These are phyloP conservation scores for Phyllosticta ampelicida DNA, from an alignment of 2,329 filamentous ascomycete species.

Conservation along the genomic window DNA sequence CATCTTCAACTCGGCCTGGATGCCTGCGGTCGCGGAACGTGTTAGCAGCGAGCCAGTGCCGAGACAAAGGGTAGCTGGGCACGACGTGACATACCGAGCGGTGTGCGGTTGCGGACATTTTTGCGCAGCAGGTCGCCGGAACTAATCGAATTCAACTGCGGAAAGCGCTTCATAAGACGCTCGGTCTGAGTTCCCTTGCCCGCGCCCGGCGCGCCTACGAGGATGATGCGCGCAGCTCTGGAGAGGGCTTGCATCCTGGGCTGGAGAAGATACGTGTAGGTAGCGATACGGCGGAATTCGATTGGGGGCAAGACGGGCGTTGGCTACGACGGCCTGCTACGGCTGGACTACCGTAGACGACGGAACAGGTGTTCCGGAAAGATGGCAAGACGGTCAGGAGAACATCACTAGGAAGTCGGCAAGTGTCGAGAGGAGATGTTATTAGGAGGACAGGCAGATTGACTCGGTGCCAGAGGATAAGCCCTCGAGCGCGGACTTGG, in stretches of 20 bases:
- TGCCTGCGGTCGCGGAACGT: slow-evolving; percentile 44
- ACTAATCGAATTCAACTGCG: slow-evolving; percentile 81
- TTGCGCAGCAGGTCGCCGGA: slow-evolving; percentile 85
- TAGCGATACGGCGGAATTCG: neutral
- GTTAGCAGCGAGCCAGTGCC: neutral
- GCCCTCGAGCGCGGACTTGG: slow-evolving; percentile 6
- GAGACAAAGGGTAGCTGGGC: neutral
- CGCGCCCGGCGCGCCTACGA: slow-evolving; percentile 91
- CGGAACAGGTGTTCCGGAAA: neutral
- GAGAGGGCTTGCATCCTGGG: slow-evolving; percentile 20
- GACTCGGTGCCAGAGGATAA: slow-evolving; percentile 1
- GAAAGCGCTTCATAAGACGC: slow-evolving; percentile 74
- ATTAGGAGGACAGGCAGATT: neutral
- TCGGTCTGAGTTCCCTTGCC: slow-evolving; percentile 96
- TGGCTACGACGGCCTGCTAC: neutral
- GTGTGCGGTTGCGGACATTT: slow-evolving; percentile 82
- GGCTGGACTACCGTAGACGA: neutral
- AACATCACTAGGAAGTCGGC: neutral
- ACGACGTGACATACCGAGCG: slow-evolving; percentile 53
- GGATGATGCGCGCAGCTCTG: slow-evolving; percentile 81
- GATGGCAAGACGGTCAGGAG: slow-evolving; percentile 1
- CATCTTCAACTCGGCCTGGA: slow-evolving; percentile 84
- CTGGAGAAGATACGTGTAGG: neutral
- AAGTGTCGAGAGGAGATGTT: neutral
- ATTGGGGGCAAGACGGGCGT: neutral